Base-by-base conservation (phyloP, 805 yeast species). In the Candida tammaniensis region DNA sequence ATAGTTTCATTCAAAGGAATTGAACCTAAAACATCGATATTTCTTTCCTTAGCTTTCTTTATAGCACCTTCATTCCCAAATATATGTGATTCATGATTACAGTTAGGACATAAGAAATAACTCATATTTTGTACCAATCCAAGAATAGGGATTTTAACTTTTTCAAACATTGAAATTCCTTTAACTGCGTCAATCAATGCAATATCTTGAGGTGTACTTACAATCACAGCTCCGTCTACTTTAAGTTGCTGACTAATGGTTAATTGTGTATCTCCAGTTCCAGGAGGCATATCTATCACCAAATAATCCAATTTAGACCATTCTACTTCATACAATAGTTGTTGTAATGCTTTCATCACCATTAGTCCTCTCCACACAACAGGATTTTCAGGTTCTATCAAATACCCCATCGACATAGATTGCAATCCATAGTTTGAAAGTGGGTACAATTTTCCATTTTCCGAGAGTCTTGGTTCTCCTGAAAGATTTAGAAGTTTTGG, bases 71-170 rank as follows among this genome's bases (percentile, higher is more conserved):
- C 80, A 6, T 66, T 51, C 0, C 94, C 95, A 60, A 86, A 86
- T 1, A 86, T 68, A 48, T 82, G 91, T 8, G 82, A 68, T 43
- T 79, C 80, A 45, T 82, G 88, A 31, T 65, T 53, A 51, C 95
- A 86, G 40, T 82, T 78, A 3, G 94, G 86, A 49, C 95, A 86
- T 6, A 75, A 51, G 51, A 69, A 85, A 43, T 73, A 73, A 44
- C 91, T 81, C 95, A 86, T 86, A 51, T 86, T 86, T 48, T 86
- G 86, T 0, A 86, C 86, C 42, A 86, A 52, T 0, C 95, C 95
- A 18, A 82, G 46, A 0, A 86, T 71, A 0, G 93, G 94, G 8
- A 83, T 76, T 13, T 74, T 58, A 25, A 85, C 83, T 44, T 82
- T 82, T 4, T 75, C 58, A 54, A 82, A 86, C 91, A 86, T 80